Base-by-base conservation (phyloP, 2,329 filamentous ascomycete species). In the Acephala macrosclerotiorum region DNA sequence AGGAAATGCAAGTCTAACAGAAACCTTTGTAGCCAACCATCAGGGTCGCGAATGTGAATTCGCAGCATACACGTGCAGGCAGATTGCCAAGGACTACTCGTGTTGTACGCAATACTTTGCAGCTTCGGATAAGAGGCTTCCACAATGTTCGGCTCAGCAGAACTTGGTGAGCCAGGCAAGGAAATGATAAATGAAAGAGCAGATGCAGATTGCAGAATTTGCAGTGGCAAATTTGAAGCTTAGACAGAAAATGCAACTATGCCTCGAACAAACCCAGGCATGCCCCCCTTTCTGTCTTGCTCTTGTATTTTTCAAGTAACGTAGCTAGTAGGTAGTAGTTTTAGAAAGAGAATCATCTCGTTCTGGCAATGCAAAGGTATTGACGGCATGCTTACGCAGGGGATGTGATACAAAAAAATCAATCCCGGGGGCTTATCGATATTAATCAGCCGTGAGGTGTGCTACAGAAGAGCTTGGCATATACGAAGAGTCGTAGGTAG, bases 361-460 rank as follows among this genome's bases (percentile, higher is more conserved):
- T 49, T 22, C 8, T 49, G n/a, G 45, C 45, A 20, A 8, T 49
- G 45, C 45, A 25, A 22, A 49, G 29, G 29, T 16, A 12, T 25
- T 53, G 49, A 29, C 25, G 4, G 25, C 49, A 53, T 53, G 49
- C 49, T 53, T 26, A 53, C 18, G 49, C 49, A 53, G 49, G 49
- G 45, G 26, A 53, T 26, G 49, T 53, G 22, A n/a, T n/a, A n/a
- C n/a, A n/a, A 53, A 18, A 53, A 25, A 33, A 33, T 53, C 49
- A 26, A 26, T 53, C 49, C 49, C 26, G 49, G 49, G 49, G 49
- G 49, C 49, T 26, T 53, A 53, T 53, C 49, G 49, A 26, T 33
- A 53, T 26, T 53, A 53, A 22, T 53, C 25, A 33, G 25, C 25
- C 4, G 18, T 11, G 33, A 22, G n/a, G 45, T 33, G 22, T 53